Base-by-base conservation (phyloP, 257 asterid genomes). In the Cordia subcordata region DNA sequence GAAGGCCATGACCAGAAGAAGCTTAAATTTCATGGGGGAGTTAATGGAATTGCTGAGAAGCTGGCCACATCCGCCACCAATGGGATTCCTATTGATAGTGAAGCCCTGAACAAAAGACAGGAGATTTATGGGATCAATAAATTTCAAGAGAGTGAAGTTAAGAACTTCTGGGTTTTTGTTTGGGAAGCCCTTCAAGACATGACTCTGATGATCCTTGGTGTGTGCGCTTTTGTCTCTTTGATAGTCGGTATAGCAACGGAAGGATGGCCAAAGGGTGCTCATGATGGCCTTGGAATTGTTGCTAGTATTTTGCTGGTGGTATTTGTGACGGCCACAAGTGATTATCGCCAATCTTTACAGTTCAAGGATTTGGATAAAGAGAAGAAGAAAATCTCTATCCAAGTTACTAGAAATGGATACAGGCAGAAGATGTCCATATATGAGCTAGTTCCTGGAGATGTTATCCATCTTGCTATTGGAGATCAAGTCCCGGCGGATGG, bases 401-500 rank as follows among this genome's bases (percentile, higher is more conserved):
- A 90, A 53, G 95, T 86, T 51, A 90, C 95, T 0, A 86, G 97
- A 60, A 77, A 90, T 5, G 94, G 94, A 0, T 90, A 63, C 62
- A 69, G 95, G 38, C 94, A 86, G 53, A 90, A 84, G 77, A 53
- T 82, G 73, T 90, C 97, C 0, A 84, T 90, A 46, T 86, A 86
- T 46, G 95, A 90, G 66, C 80, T 90, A 5, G 71, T 90, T 38
- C 83, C 97, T 0, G 97, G 97, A 5, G 97, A 90, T 35, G 67
- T 90, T 17, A 94, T 90, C 14, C 97, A 90, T 73, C 95, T 90
- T 22, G 70, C 71, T 8, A 85, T 89, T 15, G 97, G 97, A 14
- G 97, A 89, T 72, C 95, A 89, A 68, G 97, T 89, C 61, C 97
- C 97, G 8, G 84, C 95, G 0, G 97, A 90, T 55, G 97, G 97